These are phyloP conservation scores for Fusarium sp. DNA, from an alignment of 2,329 filamentous ascomycete species.

Conservation along the genomic window DNA sequence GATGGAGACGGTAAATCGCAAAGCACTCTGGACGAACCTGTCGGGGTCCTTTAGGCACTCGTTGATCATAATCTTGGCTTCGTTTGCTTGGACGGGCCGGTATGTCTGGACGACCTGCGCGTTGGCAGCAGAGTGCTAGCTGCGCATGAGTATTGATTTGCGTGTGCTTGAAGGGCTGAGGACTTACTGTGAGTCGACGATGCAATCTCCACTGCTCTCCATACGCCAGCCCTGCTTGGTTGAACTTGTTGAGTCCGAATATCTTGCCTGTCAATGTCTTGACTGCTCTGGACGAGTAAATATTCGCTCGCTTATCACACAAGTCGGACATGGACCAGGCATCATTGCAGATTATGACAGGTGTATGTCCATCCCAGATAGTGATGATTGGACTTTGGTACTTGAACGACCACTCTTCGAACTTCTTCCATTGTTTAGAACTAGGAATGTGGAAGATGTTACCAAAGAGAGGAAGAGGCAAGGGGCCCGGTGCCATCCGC, in stretches of 20 bases:
- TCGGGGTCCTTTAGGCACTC: conserved; percentile 12
- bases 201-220: conserved; percentile 20
- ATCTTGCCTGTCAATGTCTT: conserved; percentile 21
- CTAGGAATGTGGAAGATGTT: conserved; percentile 20
- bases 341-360: conserved; percentile 22
- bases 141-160: neutral
- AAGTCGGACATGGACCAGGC: conserved; percentile 27
- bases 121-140: conserved; percentile 18
- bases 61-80: conserved; percentile 11
- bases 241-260: conserved; percentile 24
- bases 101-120: conserved; percentile 20
- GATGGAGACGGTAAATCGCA: conserved; percentile 25
- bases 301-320: conserved; percentile 22
- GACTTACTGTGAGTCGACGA: conserved; percentile 17
- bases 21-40: conserved; percentile 6
- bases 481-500: conserved; percentile 3
- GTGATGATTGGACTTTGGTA: conserved; percentile 21
- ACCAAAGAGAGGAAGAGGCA: conserved; percentile 7
- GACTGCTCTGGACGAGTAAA: conserved; percentile 20
- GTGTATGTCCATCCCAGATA: conserved; percentile 21
- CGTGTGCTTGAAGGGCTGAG: too few species aligned
- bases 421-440: conserved; percentile 17
- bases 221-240: conserved; percentile 19
- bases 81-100: conserved; percentile 10
- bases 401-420: conserved; percentile 21